Percentiles rank a stretch among this genome's conserved stretches.
phyloP scores from a whole-genome alignment of 768 basidiomycete species.

The Naematelia aurantialba region DNA sequence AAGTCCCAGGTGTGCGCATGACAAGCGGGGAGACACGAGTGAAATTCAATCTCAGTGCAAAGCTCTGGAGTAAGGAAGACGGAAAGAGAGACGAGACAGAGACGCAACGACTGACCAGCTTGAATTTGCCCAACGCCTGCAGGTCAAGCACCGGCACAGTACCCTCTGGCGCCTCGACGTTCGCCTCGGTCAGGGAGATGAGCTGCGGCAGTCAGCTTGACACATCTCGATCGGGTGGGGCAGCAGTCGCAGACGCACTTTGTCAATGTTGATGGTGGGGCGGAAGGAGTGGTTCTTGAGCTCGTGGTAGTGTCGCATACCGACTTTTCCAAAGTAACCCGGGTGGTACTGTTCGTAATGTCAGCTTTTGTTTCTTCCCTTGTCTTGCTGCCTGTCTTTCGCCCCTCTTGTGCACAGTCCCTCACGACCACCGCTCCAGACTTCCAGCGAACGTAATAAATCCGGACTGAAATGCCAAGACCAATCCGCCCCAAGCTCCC shows the following conservation, averaged over 20 bases:
- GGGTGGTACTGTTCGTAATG: conserved; percentile 69
- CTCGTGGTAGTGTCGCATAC: conserved; percentile 98
- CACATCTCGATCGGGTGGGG: neutral
- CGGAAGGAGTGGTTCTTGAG: conserved; percentile 87
- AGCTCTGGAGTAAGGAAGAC: too few relatives aligned
- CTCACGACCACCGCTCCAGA: too few relatives aligned
- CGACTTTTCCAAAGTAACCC: conserved; percentile 99
- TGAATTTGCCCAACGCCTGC: conserved; percentile 49
- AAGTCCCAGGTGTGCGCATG: too few relatives aligned
- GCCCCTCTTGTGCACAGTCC: too few relatives aligned
- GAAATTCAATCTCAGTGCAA: too few relatives aligned
- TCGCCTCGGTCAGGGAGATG: conserved; percentile 49
- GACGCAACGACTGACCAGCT: conserved; percentile 45
- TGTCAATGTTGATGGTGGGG: conserved; percentile 98
- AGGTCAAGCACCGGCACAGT: conserved; percentile 87
- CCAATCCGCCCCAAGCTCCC: too few relatives aligned
- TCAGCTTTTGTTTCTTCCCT: conserved; percentile 3
- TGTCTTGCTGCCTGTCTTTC: neutral
- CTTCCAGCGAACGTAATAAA: too few relatives aligned
- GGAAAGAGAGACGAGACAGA: neutral
- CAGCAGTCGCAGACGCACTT: conserved; percentile 50
- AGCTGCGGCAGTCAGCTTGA: conserved; percentile 33
- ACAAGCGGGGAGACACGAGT: too few relatives aligned
- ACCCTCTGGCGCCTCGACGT: conserved; percentile 50
- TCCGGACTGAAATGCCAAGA: too few relatives aligned